Evolutionary conservation across 2,329 filamentous ascomycete genomes (phyloP).

Genomic region (Botrytis hyacinthi): DNA sequence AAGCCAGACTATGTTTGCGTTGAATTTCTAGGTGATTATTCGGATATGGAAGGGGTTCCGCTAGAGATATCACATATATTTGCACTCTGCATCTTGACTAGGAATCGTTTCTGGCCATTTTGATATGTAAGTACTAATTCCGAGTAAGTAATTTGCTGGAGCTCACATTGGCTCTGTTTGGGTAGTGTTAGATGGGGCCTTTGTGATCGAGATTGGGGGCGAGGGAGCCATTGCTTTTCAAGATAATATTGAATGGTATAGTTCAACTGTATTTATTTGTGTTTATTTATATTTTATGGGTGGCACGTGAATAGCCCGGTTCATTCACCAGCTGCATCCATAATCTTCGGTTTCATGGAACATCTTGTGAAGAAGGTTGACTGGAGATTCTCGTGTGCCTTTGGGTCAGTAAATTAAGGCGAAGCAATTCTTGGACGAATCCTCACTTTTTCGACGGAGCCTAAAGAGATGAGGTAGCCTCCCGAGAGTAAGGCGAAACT

Average conservation of each 20-base stretch:
- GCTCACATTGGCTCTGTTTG: neutral
- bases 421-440: neutral
- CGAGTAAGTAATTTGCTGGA: neutral
- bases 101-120: neutral
- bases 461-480: too few species aligned
- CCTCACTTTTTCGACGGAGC: too few species aligned
- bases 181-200: neutral
- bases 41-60: neutral
- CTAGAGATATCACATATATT: neutral
- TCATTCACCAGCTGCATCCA: neutral
- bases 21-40: neutral
- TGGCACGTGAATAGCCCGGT: accelerated
- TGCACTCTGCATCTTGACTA: neutral
- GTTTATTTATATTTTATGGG: neutral
- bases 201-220: neutral
- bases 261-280: neutral
- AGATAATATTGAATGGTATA: neutral
- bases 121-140: neutral
- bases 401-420: neutral
- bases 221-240: accelerated
- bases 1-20: neutral
- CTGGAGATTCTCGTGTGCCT: accelerated
- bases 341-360: neutral
- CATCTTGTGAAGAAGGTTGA: neutral
- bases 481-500: neutral